Evolutionary conservation across 352 stramenopile genomes (phyloP).

Genomic region (Globisporangium nunn): DNA sequence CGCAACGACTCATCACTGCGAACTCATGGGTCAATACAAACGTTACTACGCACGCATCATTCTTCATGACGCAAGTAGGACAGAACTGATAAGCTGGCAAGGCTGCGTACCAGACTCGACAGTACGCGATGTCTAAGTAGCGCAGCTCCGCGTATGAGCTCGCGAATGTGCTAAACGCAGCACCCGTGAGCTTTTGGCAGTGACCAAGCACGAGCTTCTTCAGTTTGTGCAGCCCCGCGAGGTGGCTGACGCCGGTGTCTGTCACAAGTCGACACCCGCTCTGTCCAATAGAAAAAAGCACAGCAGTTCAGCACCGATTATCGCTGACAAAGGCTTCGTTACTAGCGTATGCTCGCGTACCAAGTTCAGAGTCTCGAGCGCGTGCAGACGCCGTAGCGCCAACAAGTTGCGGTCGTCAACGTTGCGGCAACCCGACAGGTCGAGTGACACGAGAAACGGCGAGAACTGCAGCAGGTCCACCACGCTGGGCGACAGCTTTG

Average conservation of each 20-base stretch:
- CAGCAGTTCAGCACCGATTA: not conserved
- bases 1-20: constrained; percentile 24
- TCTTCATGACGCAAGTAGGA: not conserved
- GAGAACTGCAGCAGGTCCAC: constrained; percentile 56
- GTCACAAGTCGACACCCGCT: constrained; percentile 47
- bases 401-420: constrained; percentile 52
- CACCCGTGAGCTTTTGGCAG: constrained; percentile 46
- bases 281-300: constrained; percentile 14
- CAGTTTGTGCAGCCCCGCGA: constrained; percentile 34
- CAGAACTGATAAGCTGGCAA: too few species aligned
- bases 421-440: constrained; percentile 51
- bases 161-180: constrained; percentile 35
- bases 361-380: constrained; percentile 45
- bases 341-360: constrained; percentile 26
- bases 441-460: constrained; percentile 39
- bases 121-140: constrained; percentile 50
- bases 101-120: constrained; percentile 32
- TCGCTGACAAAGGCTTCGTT: not conserved
- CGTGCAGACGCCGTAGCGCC: constrained; percentile 24
- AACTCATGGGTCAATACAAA: not conserved
- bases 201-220: constrained; percentile 48
- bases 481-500: constrained; percentile 28
- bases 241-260: constrained; percentile 40
- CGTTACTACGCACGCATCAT: not conserved
- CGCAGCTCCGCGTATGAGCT: constrained; percentile 28